A percentile compares a stretch with the other conserved stretches of the same genome.
Evolutionary conservation across 306 rosid species (phyloP).

Genomic region (Malus fusca): DNA sequence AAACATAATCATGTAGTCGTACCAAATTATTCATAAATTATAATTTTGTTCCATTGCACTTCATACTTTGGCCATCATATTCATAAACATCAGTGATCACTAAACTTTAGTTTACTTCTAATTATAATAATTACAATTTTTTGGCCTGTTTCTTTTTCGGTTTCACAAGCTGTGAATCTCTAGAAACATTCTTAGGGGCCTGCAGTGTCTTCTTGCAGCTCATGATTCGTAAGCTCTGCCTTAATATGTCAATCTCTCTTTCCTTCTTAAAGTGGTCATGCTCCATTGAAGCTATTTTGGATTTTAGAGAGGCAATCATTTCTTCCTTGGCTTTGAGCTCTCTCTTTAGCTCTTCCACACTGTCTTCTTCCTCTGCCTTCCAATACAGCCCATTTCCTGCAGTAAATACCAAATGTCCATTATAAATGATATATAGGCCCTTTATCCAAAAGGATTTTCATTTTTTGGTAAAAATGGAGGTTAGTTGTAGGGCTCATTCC

Average conservation of each 20-base stretch:
- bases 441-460: too few relatives aligned
- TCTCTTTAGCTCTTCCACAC: constrained; percentile 50
- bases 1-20: not conserved
- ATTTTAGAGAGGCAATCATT: constrained; percentile 35
- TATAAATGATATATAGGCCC: too few relatives aligned
- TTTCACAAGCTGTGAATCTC: constrained; percentile 12
- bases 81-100: not conserved
- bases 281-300: constrained; percentile 43
- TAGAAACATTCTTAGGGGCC: constrained; percentile 28
- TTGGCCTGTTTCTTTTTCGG: constrained; percentile 2
- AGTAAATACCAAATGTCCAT: not conserved
- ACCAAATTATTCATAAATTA: not conserved
- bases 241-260: constrained; percentile 73
- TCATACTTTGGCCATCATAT: not conserved
- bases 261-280: constrained; percentile 50
- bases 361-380: constrained; percentile 66
- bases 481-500: too few relatives aligned
- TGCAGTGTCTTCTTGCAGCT: constrained; percentile 37
- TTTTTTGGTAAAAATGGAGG: too few relatives aligned
- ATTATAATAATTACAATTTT: not conserved
- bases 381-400: constrained; percentile 61
- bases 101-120: not conserved
- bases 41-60: not conserved
- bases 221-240: constrained; percentile 84
- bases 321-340: constrained; percentile 63